Evolutionary conservation across 768 basidiomycete species (phyloP).

Genomic region (Tricholoma furcatifolium): DNA sequence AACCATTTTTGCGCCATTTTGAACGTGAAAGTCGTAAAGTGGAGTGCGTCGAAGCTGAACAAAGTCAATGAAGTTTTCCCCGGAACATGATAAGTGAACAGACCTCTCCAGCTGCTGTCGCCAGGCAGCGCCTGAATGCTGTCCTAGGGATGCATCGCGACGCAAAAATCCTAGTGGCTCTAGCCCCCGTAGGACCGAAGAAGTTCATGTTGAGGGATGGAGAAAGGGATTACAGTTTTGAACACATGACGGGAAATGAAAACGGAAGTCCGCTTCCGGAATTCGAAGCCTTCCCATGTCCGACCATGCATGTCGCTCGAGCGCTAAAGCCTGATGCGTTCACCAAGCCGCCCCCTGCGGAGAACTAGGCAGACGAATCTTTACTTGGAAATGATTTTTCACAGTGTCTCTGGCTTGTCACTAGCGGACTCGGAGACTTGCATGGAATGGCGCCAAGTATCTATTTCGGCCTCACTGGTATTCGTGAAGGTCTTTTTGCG

Average conservation of each 20-base stretch:
- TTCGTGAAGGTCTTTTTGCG: too few species aligned
- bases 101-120: slow-evolving; percentile 15
- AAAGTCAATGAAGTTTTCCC: neutral
- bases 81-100: neutral
- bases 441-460: too few species aligned
- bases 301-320: neutral
- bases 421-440: too few species aligned
- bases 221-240: neutral
- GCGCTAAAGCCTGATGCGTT: too few species aligned
- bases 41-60: slow-evolving; percentile 60
- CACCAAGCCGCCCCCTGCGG: too few species aligned
- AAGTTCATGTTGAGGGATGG: slow-evolving; percentile 6
- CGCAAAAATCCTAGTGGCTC: slow-evolving; percentile 3
- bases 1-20: slow-evolving; percentile 89
- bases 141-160: slow-evolving; percentile 4
- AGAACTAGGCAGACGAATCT: too few species aligned
- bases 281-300: neutral
- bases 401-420: too few species aligned
- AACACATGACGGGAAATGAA: slow-evolving; percentile 2
- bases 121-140: slow-evolving; percentile 8
- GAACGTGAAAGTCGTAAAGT: slow-evolving; percentile 86
- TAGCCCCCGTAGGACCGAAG: slow-evolving; percentile 5
- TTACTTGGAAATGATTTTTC: too few species aligned
- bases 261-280: slow-evolving; percentile 9
- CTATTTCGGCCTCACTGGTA: too few species aligned